phyloP scores from a whole-genome alignment of 495 filamentous ascomycete species.

The Neurospora sp. region DNA sequence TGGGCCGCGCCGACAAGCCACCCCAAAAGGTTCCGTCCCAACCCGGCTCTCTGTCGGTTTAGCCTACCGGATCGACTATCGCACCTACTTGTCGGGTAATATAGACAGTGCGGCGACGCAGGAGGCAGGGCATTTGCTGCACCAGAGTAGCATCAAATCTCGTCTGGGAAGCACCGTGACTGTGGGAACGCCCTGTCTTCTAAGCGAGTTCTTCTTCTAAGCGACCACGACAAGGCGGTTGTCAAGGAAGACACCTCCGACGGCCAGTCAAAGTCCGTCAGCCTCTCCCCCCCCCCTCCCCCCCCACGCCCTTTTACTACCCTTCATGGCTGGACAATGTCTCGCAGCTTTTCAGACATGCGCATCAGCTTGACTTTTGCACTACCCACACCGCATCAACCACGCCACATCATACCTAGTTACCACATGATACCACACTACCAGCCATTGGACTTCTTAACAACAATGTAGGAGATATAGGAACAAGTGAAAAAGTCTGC shows the following conservation, averaged over 20 bases:
- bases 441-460: neutral
- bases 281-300: neutral
- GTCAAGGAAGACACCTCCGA: neutral
- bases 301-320: neutral
- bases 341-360: neutral
- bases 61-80: neutral
- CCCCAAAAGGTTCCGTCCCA: neutral
- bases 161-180: neutral
- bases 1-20: neutral
- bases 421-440: neutral
- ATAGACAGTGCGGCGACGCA: neutral
- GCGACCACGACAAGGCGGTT: neutral
- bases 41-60: neutral
- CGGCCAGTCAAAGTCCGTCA: neutral
- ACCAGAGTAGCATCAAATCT: neutral
- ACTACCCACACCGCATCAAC: neutral
- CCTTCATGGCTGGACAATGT: neutral
- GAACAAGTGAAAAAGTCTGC: neutral
- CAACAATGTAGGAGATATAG: neutral
- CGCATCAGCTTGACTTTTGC: neutral
- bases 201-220: neutral
- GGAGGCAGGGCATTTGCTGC: neutral
- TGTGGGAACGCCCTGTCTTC: neutral
- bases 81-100: neutral
- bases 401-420: neutral